These are phyloP conservation scores for Septoria petroselini DNA, from an alignment of 2,329 filamentous ascomycete species.

Conservation along the genomic window DNA sequence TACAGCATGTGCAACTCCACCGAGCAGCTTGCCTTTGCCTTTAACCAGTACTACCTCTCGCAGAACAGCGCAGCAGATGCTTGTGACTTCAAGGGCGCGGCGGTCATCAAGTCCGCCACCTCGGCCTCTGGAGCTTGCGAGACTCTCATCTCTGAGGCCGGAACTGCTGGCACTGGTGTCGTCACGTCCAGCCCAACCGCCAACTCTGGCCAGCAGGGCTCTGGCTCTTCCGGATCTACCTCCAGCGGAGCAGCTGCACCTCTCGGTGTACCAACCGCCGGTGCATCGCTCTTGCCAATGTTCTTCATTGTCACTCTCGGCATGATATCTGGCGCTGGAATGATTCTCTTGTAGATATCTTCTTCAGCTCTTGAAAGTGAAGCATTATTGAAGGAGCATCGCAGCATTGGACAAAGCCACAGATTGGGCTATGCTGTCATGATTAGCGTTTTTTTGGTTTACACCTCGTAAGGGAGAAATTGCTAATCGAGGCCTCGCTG, in stretches of 20 bases:
- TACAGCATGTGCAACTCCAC: conserved; percentile 72
- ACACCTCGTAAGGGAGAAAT: not conserved
- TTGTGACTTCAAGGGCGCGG: conserved; percentile 70
- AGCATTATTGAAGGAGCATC: not conserved
- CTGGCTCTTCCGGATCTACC: conserved; percentile 27
- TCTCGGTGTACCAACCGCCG: conserved; percentile 22
- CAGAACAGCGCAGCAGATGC: conserved; percentile 54
- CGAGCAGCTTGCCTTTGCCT: conserved; percentile 69
- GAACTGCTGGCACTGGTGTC: conserved; percentile 56
- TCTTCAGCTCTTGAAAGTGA: not conserved
- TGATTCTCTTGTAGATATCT: conserved; percentile 35
- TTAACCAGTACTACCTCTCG: conserved; percentile 68
- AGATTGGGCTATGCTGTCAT: not conserved
- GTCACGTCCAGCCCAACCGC: conserved; percentile 51
- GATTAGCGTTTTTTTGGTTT: conserved; percentile 1
- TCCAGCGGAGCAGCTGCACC: conserved; percentile 28
- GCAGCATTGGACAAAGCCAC: not conserved
- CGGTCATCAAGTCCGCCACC: conserved; percentile 52
- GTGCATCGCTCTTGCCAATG: conserved; percentile 29
- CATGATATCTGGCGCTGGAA: conserved; percentile 33
- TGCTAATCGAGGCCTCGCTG: not conserved
- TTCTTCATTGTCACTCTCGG: conserved; percentile 30
- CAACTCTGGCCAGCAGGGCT: conserved; percentile 34
- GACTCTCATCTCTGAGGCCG: conserved; percentile 60
- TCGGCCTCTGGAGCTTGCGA: conserved; percentile 55